These are phyloP conservation scores for Alternaria hordeiaustralica DNA, from an alignment of 2,329 filamentous ascomycete species.

Conservation along the genomic window DNA sequence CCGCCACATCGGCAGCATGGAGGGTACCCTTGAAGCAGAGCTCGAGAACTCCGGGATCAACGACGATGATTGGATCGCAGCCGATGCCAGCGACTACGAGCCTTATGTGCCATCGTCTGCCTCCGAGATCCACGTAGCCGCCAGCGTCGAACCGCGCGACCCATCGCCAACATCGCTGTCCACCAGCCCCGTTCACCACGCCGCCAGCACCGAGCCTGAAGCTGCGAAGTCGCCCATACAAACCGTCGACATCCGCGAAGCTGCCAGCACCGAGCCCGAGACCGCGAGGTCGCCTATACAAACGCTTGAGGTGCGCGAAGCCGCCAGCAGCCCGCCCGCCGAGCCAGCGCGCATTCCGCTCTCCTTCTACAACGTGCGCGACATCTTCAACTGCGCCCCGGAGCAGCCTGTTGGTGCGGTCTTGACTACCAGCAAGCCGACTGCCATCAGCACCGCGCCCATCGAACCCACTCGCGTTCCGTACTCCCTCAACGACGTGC, in stretches of 20 bases:
- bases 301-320: background rate
- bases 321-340: background rate
- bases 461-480: background rate
- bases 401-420: background rate
- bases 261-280: background rate
- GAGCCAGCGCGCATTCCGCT: background rate
- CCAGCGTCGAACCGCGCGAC: background rate
- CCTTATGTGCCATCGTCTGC: background rate
- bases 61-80: conserved; percentile 6
- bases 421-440: background rate
- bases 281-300: background rate
- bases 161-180: background rate
- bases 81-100: conserved; percentile 13
- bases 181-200: background rate
- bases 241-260: background rate
- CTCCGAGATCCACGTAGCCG: background rate
- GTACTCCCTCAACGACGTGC: background rate
- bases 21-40: conserved; percentile 22
- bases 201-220: background rate
- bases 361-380: background rate
- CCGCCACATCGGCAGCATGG: conserved; percentile 6
- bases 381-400: background rate
- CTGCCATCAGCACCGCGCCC: background rate
- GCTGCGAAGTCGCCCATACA: background rate
- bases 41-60: conserved; percentile 13